phyloP scores from a whole-genome alignment of 768 basidiomycete genomes.

The Mycena floridula region DNA sequence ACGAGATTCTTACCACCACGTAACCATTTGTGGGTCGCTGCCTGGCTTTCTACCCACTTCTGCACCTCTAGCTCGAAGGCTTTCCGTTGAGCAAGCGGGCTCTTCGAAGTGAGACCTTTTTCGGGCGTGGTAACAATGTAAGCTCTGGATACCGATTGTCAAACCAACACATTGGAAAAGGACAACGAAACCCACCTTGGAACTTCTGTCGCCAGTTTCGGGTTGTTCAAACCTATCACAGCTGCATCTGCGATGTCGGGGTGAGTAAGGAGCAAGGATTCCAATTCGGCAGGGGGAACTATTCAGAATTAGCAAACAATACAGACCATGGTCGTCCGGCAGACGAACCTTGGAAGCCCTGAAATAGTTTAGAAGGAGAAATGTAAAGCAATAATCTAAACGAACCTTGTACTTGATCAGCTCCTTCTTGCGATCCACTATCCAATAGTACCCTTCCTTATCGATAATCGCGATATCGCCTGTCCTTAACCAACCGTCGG shows the following conservation, averaged over 20 bases:
- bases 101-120: slow-evolving; percentile 27
- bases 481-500: slow-evolving; percentile 82
- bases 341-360: slow-evolving; percentile 18
- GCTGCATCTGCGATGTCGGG: slow-evolving; percentile 73
- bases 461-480: slow-evolving; percentile 74
- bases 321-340: neutral
- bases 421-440: slow-evolving; percentile 71
- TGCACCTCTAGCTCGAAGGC: slow-evolving; percentile 47
- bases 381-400: neutral
- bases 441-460: slow-evolving; percentile 63
- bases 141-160: slow-evolving; percentile 35
- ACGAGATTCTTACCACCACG: slow-evolving; percentile 51
- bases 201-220: slow-evolving; percentile 3
- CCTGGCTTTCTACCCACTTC: slow-evolving; percentile 59
- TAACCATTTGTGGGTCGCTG: slow-evolving; percentile 72
- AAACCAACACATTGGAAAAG: neutral
- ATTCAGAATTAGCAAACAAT: neutral
- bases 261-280: slow-evolving; percentile 67
- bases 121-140: slow-evolving; percentile 56
- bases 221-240: slow-evolving; percentile 66
- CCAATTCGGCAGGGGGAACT: slow-evolving; percentile 79
- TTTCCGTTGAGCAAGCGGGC: slow-evolving; percentile 24
- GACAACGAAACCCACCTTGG: slow-evolving; percentile 1
- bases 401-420: slow-evolving; percentile 69
- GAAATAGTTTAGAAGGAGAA: neutral